Conservation (phyloP, 2,329 filamentous ascomycete species). For the Emergomyces pasteurianus region DNA sequence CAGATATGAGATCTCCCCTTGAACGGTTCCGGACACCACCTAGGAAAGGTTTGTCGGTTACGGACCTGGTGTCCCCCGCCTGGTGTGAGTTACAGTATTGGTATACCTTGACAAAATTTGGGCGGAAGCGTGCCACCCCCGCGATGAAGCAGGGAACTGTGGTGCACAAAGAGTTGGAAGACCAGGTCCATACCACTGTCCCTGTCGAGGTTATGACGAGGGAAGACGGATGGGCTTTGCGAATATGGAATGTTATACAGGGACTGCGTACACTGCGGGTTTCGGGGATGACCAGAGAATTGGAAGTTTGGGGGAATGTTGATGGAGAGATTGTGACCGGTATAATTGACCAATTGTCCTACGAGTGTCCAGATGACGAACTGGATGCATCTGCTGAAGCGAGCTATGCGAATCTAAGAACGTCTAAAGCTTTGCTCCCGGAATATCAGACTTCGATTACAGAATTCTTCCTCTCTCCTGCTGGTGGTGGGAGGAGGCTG, state of each 20-base stretch:
- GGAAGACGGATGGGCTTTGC: constrained; percentile 71
- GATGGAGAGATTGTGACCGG: constrained; percentile 78
- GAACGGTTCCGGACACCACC: constrained; percentile 68
- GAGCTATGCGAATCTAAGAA: constrained; percentile 26
- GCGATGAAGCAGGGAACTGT: constrained; percentile 75
- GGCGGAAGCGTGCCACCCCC: constrained; percentile 59
- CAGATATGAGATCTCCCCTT: constrained; percentile 50
- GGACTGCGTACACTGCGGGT: constrained; percentile 63
- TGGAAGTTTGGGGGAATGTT: constrained; percentile 75
- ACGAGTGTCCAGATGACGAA: constrained; percentile 59
- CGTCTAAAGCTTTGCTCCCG: constrained; percentile 25
- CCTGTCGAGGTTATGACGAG: constrained; percentile 58
- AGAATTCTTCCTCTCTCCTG: constrained; percentile 31
- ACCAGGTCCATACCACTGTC: constrained; percentile 70
- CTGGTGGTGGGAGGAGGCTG: constrained; percentile 24
- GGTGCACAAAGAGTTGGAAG: constrained; percentile 73
- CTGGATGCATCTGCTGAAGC: constrained; percentile 50
- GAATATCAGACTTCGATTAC: constrained; percentile 36
- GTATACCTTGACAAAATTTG: constrained; percentile 69
- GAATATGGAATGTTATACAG: constrained; percentile 85
- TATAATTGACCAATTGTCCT: constrained; percentile 76
- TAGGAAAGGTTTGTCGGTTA: constrained; percentile 70
- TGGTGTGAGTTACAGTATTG: constrained; percentile 96
- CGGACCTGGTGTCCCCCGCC: constrained; percentile 74
- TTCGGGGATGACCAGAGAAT: constrained; percentile 59